Evolutionary conservation across 176 grass and related monocot species (phyloP), one percentile per base, ranked within the genome.

Genomic region (Oryza meridionalis): DNA sequence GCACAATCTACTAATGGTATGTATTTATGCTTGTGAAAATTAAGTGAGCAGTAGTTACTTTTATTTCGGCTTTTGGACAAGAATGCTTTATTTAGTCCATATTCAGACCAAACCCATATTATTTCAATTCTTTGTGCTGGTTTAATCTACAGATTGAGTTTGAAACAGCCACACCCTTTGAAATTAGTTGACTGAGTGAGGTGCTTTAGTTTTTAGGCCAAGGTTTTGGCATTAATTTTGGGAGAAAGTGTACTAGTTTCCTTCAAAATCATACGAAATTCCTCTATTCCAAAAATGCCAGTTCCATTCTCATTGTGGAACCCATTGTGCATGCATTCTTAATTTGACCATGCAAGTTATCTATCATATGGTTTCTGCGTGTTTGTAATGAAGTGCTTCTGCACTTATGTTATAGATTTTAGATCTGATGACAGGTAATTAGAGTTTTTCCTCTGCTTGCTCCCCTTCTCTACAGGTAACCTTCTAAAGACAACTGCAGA

Each of bases 1-100:
- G 85, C 87, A 46, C 69, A 85, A 79, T 92, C 91, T 81, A 85
- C 85, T 78, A 81, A 82, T 58, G 80, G 91, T 98, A 94, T 76
- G 66, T 25, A 59, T 71, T 76, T 19, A 64, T 70, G 38, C 14
- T 31, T 25, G 19, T 11, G 65, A 33, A 53, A 70, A 16, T 62
- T 62, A 6, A 58, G 17, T 58, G 19, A n/a, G 6, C 19, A 21
- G 53, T 21, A 58, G 53, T 58, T n/a, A 43, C 5, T 58, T 58
- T n/a, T 9, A 6, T n/a, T 8, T 58, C 1, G 6, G 17, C 19
- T 21, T 58, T 58, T 58, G 53, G 53, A 58, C 53, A 58, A 58
- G 53, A 21, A n/a, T 77, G 15, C 4, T 77, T 61, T 59, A 27
- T 70, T 71, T 62, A 42, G 17, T 70, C 10, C 7, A 55, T 76